Evolutionary conservation across 306 rosid species (phyloP).

Genomic region (Malus orientalis): DNA sequence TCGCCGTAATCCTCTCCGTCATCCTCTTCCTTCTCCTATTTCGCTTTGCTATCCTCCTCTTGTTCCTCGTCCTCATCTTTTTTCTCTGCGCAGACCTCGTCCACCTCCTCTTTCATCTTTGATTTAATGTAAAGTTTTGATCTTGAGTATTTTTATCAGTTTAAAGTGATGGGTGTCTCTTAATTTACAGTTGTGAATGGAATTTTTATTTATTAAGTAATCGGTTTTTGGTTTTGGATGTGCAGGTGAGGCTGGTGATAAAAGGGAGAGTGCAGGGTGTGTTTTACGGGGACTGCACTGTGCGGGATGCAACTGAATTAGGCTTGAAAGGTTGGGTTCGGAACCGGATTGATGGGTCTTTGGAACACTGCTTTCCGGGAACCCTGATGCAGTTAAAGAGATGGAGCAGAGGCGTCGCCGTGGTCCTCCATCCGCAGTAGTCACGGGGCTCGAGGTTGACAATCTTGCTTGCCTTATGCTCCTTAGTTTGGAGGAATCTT

Average conservation of each 20-base stretch:
- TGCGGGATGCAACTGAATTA: conserved; percentile 34
- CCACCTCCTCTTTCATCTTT: conserved; percentile 20
- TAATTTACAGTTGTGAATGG: not conserved
- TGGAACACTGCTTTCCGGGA: conserved; percentile 51
- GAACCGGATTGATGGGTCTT: conserved; percentile 49
- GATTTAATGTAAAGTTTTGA: not conserved
- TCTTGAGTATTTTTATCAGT: not conserved
- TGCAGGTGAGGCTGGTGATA: conserved; percentile 80
- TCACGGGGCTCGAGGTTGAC: conserved; percentile 52
- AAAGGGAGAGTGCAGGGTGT: conserved; percentile 84
- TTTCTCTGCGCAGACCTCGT: conserved; percentile 41
- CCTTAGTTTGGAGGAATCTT: too few relatives aligned
- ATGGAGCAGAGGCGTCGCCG: conserved; percentile 89
- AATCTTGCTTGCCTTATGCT: too few relatives aligned
- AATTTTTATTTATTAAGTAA: not conserved
- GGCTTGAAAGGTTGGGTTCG: conserved; percentile 54
- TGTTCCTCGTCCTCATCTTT: conserved; percentile 44
- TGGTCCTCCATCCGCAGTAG: conserved; percentile 66
- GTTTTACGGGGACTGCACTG: conserved; percentile 49
- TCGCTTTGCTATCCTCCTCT: conserved; percentile 44
- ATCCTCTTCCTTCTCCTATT: conserved; percentile 40
- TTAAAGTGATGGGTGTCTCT: not conserved
- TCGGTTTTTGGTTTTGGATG: conserved; percentile 2
- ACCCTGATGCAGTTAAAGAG: conserved; percentile 36
- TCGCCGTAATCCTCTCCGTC: conserved; percentile 41